Evolutionary conservation across 106 monocot species (phyloP).

Genomic region (Allium sativum): DNA sequence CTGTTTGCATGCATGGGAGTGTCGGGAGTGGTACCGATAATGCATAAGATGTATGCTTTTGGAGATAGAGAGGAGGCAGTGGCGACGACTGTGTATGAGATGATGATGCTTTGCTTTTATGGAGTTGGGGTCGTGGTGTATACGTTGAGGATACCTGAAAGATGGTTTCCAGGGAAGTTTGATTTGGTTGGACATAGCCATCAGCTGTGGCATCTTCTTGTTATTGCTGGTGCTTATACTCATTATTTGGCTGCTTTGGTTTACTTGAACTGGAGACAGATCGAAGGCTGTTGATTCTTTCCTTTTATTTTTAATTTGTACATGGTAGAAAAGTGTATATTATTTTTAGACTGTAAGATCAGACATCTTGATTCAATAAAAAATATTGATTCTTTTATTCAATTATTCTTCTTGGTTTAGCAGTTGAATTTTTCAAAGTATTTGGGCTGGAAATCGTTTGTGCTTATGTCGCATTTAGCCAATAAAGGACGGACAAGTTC

Average conservation of each 20-base stretch:
- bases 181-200: slow-evolving; percentile 72
- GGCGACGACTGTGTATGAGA: slow-evolving; percentile 50
- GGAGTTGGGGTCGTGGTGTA: slow-evolving; percentile 47
- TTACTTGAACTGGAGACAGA: slow-evolving; percentile 62
- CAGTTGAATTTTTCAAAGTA: not conserved
- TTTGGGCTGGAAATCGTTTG: no score
- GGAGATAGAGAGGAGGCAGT: slow-evolving; percentile 45
- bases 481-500: no score
- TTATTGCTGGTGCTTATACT: slow-evolving; percentile 63
- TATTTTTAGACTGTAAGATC: no score
- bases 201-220: slow-evolving; percentile 68
- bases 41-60: slow-evolving; percentile 51
- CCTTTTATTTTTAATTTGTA: no score
- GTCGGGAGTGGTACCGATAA: slow-evolving; percentile 56
- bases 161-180: slow-evolving; percentile 74
- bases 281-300: slow-evolving; percentile 28
- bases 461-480: no score
- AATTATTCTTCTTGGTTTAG: not conserved
- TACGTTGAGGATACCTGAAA: slow-evolving; percentile 55
- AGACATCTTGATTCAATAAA: no score
- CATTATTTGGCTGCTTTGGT: slow-evolving; percentile 60
- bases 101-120: slow-evolving; percentile 46
- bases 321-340: not conserved
- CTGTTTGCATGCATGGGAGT: slow-evolving; percentile 63
- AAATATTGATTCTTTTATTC: no score